Conservation (phyloP, 2,329 filamentous ascomycete species). For the Paracorniculantispora psalliotae region DNA sequence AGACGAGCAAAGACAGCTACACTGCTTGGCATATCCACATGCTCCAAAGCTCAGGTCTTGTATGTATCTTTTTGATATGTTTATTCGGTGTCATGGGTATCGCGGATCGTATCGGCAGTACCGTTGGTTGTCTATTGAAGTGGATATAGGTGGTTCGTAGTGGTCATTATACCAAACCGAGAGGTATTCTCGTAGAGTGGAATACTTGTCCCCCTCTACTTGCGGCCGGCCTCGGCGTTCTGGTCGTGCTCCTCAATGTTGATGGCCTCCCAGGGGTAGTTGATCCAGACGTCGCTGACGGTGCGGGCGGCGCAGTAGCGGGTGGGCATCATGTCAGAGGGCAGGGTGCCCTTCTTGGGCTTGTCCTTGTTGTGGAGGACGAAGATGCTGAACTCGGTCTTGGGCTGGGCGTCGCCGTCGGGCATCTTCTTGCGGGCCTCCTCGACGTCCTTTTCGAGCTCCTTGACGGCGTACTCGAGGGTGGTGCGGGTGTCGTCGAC, state of each 20-base stretch:
- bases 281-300: conserved; percentile 94
- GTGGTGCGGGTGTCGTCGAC: conserved; percentile 94
- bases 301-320: conserved; percentile 84
- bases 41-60: neutral
- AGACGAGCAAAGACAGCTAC: neutral
- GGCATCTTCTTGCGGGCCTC: conserved; percentile 69
- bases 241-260: conserved; percentile 90
- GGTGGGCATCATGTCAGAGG: conserved; percentile 68
- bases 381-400: conserved; percentile 90
- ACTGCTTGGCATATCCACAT: neutral
- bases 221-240: neutral
- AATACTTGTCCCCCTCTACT: neutral
- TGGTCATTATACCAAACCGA: neutral
- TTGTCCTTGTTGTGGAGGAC: conserved; percentile 99
- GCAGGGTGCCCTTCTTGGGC: conserved; percentile 82
- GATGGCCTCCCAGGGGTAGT: conserved; percentile 95
- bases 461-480: conserved; percentile 86
- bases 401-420: conserved; percentile 55
- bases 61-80: neutral
- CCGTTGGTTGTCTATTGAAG: neutral
- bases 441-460: conserved; percentile 93
- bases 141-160: conserved; percentile 1
- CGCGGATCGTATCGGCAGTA: neutral
- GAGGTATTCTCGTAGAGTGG: neutral
- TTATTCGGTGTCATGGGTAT: conserved; percentile 4